Evolutionary conservation across 306 rosid species (phyloP).

Genomic region (Luffa aegyptiaca): DNA sequence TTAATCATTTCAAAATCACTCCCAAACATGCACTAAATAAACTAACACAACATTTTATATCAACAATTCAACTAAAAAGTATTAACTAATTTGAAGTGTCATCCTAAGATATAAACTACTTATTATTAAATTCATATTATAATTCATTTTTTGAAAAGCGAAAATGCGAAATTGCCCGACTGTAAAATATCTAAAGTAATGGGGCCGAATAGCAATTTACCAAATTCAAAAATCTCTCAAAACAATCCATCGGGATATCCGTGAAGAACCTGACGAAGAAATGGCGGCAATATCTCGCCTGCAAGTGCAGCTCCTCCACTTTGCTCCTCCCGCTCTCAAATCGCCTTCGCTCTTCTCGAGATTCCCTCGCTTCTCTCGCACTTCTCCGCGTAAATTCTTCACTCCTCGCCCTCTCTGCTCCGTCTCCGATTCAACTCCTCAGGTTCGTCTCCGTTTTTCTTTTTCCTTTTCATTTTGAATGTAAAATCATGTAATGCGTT

Average conservation of each 20-base stretch:
- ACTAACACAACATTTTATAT: too few relatives aligned
- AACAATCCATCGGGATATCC: neutral
- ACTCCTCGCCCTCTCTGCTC: constrained; percentile 33
- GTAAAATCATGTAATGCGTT: neutral
- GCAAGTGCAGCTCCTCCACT: constrained; percentile 28
- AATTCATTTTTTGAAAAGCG: too few relatives aligned
- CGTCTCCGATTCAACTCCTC: constrained; percentile 24
- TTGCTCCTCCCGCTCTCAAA: constrained; percentile 21
- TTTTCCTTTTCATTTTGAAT: neutral
- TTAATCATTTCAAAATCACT: too few relatives aligned
- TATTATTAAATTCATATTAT: too few relatives aligned
- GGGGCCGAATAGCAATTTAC: neutral
- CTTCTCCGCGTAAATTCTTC: constrained; percentile 22
- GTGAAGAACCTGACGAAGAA: neutral
- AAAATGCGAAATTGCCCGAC: too few relatives aligned
- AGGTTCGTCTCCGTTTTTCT: constrained; percentile 17
- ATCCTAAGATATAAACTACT: too few relatives aligned
- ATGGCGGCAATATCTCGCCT: constrained; percentile 45
- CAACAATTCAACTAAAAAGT: neutral
- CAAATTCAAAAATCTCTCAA: neutral
- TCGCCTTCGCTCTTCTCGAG: constrained; percentile 16
- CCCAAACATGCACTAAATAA: too few relatives aligned
- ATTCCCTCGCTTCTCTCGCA: constrained; percentile 7
- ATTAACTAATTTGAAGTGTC: neutral
- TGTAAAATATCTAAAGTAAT: neutral